Conservation (phyloP, 805 yeast species). For the Maudiozyma bulderi region DNA sequence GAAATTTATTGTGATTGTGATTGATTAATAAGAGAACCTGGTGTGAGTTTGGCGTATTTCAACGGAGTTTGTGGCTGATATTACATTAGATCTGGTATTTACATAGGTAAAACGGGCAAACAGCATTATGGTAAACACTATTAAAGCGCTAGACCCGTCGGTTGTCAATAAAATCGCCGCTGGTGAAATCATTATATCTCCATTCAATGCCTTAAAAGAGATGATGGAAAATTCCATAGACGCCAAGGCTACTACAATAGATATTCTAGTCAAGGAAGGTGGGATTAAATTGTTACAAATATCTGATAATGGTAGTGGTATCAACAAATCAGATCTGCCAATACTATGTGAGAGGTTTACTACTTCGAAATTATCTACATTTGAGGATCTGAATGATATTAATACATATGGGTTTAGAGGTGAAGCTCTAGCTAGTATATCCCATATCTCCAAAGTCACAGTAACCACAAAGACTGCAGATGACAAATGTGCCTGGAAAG, state of each 20-base stretch:
- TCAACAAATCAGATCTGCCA: conserved; percentile 57
- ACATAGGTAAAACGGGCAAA: background rate
- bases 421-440: conserved; percentile 90
- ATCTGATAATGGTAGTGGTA: conserved; percentile 84
- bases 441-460: conserved; percentile 75
- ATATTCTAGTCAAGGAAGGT: conserved; percentile 80
- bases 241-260: conserved; percentile 67
- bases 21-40: too few relatives aligned
- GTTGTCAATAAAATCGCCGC: conserved; percentile 93
- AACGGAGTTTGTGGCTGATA: too few relatives aligned
- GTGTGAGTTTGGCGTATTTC: too few relatives aligned
- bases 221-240: conserved; percentile 87
- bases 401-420: conserved; percentile 92
- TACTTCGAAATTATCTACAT: conserved; percentile 68
- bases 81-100: background rate
- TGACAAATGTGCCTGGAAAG: conserved; percentile 60
- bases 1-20: too few relatives aligned
- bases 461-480: conserved; percentile 63
- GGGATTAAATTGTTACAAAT: conserved; percentile 81
- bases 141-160: conserved; percentile 45
- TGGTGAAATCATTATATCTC: conserved; percentile 90
- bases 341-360: conserved; percentile 88
- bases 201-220: conserved; percentile 90
- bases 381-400: conserved; percentile 64
- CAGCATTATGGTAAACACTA: conserved; percentile 2